Evolutionary conservation across 129 eudicot genomes (phyloP).

Genomic region (Helianthus tuberosus): DNA sequence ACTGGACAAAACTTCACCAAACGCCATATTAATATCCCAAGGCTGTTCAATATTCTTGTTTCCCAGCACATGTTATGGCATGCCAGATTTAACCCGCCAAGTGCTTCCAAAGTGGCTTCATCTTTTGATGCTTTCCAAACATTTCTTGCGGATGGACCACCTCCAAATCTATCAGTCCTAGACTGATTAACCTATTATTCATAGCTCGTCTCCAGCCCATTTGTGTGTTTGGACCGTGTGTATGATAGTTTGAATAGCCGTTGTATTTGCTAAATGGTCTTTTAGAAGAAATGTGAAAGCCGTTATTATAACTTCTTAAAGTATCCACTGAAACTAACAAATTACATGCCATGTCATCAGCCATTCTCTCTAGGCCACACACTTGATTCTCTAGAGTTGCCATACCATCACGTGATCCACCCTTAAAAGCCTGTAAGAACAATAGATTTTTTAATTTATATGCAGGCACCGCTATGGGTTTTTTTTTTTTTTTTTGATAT

Average conservation of each 20-base stretch:
- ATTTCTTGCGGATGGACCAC: slow-evolving; percentile 98
- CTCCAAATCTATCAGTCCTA: slow-evolving; percentile 70
- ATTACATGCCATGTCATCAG: slow-evolving; percentile 90
- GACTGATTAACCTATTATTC: slow-evolving; percentile 49
- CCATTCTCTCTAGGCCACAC: slow-evolving; percentile 87
- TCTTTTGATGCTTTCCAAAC: slow-evolving; percentile 95
- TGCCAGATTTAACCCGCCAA: slow-evolving; percentile 57
- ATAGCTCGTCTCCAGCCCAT: slow-evolving; percentile 46
- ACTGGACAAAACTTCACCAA: slow-evolving; percentile 66
- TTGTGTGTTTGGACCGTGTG: slow-evolving; percentile 53
- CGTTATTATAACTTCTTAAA: slow-evolving; percentile 48
- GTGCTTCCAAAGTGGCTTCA: slow-evolving; percentile 90
- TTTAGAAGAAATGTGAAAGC: slow-evolving; percentile 66
- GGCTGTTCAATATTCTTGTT: no score
- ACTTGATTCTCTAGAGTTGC: slow-evolving; percentile 82
- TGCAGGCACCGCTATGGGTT: neutral
- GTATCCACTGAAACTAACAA: slow-evolving; percentile 52
- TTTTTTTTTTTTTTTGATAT: no score
- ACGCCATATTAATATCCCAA: no score
- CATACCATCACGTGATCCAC: slow-evolving; percentile 95
- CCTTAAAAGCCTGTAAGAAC: slow-evolving; percentile 64
- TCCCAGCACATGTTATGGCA: slow-evolving; percentile 50
- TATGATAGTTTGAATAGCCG: slow-evolving; percentile 52
- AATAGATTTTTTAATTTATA: neutral
- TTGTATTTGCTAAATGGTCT: slow-evolving; percentile 62